Conservation (phyloP, 139 green algal genomes). For the Haematococcus sp. region DNA sequence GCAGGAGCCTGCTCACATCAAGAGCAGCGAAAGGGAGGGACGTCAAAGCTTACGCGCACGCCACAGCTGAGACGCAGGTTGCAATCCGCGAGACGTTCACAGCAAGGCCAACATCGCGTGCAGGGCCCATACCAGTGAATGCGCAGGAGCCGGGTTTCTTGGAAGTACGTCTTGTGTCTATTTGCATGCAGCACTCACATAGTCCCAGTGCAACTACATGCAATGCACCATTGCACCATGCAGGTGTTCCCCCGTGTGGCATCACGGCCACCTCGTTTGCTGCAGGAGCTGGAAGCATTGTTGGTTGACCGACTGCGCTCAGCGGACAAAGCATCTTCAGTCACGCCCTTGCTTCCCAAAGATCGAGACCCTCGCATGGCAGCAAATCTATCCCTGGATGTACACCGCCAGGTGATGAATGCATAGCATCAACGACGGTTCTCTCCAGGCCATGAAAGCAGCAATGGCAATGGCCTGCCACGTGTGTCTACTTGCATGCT, state of each 20-base stretch:
- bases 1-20: conserved; percentile 1
- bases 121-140: background rate
- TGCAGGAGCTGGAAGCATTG: conserved; percentile 49
- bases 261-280: conserved; percentile 34
- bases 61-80: conserved; percentile 30
- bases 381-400: conserved; percentile 50
- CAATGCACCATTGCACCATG: background rate
- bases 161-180: conserved; percentile 14
- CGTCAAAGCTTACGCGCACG: conserved; percentile 36
- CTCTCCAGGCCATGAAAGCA: too few species aligned
- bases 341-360: conserved; percentile 15
- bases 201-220: too few species aligned
- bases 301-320: conserved; percentile 35
- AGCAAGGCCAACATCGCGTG: background rate
- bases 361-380: conserved; percentile 40
- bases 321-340: conserved; percentile 28
- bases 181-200: too few species aligned
- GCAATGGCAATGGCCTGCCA: background rate
- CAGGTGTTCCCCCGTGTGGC: conserved; percentile 41
- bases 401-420: conserved; percentile 44
- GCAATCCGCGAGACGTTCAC: conserved; percentile 16
- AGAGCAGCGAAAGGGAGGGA: conserved; percentile 19
- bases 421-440: too few species aligned
- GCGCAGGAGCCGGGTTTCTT: conserved; percentile 33
- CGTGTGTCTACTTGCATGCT: background rate